phyloP scores from a whole-genome alignment of 2,329 filamentous ascomycete genomes.

The Neurospora sp. region DNA sequence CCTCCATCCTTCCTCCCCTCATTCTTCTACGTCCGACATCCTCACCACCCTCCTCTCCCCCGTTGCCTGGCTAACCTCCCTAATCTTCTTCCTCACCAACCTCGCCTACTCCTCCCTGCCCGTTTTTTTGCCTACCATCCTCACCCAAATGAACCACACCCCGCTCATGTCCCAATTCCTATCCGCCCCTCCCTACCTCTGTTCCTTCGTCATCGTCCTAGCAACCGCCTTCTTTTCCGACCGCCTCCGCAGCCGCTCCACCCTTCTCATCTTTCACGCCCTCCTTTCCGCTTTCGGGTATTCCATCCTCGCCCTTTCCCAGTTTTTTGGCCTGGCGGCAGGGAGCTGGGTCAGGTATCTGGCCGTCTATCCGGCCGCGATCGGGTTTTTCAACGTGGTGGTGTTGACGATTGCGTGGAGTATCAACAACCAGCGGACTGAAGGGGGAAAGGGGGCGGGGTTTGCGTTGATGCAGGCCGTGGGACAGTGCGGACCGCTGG shows the following conservation, averaged over 20 bases:
- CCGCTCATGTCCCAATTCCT: conserved; percentile 62
- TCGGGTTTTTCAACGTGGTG: conserved; percentile 76
- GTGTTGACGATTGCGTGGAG: conserved; percentile 82
- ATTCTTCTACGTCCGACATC: conserved; percentile 37
- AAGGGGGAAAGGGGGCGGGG: conserved; percentile 60
- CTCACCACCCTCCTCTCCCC: conserved; percentile 52
- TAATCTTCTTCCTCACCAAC: conserved; percentile 82
- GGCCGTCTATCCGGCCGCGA: conserved; percentile 66
- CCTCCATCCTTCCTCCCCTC: not conserved
- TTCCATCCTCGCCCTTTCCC: conserved; percentile 48
- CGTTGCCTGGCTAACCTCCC: conserved; percentile 62
- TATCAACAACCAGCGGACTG: conserved; percentile 70
- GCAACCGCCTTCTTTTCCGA: conserved; percentile 66
- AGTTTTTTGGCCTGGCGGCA: conserved; percentile 26
- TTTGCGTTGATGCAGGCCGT: conserved; percentile 75
- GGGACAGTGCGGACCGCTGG: conserved; percentile 67
- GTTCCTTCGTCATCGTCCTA: conserved; percentile 63
- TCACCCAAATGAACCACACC: conserved; percentile 65
- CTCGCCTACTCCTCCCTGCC: conserved; percentile 82
- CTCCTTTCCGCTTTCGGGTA: conserved; percentile 52
- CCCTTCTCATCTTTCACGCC: conserved; percentile 60
- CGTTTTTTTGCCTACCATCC: conserved; percentile 76
- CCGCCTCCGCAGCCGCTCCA: conserved; percentile 47
- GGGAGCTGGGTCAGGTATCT: conserved; percentile 51
- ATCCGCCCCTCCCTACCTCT: conserved; percentile 69